Conservation (phyloP, 2,329 filamentous ascomycete species). For the Claviceps spartinae region DNA sequence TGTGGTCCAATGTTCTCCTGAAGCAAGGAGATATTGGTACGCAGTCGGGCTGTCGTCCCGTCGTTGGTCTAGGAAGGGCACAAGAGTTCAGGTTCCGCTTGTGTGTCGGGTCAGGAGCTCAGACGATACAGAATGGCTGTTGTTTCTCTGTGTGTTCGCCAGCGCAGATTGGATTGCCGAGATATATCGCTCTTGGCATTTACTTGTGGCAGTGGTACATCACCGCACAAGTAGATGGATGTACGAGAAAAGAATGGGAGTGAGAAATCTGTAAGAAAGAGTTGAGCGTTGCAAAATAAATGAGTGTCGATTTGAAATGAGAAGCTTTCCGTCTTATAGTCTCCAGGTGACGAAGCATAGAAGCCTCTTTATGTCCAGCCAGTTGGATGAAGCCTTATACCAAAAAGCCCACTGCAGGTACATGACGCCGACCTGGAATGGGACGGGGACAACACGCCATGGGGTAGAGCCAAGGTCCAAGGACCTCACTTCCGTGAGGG, state of each 20-base stretch:
- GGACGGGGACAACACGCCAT: not conserved
- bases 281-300: not conserved
- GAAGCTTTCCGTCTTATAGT: too few species aligned
- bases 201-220: not conserved
- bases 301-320: not conserved
- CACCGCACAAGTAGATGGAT: not conserved
- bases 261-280: not conserved
- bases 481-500: not conserved
- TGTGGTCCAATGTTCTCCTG: conserved; percentile 15
- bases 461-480: not conserved
- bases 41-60: not conserved
- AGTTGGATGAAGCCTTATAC: not conserved
- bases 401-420: not conserved
- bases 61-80: not conserved
- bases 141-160: not conserved
- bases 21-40: conserved; percentile 7
- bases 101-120: not conserved
- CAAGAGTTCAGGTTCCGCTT: not conserved
- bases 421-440: not conserved
- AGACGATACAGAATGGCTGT: not conserved
- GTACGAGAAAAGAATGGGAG: not conserved
- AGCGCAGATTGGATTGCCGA: conserved; percentile 1
- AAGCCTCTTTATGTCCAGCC: not conserved
- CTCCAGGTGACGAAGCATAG: not conserved
- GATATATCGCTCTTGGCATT: not conserved